Evolutionary conservation across 331 rosid species (phyloP).

Genomic region (Acacia concinna): DNA sequence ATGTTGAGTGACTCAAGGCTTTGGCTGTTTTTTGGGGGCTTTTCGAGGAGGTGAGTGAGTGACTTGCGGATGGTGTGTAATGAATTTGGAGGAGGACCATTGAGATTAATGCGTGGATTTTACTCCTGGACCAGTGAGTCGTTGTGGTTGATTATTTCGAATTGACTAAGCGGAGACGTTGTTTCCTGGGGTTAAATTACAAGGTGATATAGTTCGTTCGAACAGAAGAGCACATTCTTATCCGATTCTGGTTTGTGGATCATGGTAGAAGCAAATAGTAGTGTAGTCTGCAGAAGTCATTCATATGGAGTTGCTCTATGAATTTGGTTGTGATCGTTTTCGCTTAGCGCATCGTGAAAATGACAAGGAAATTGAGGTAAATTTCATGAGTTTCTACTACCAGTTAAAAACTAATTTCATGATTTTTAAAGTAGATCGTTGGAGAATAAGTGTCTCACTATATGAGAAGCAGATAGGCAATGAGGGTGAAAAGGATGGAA

Average conservation of each 20-base stretch:
- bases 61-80: slow-evolving; percentile 17
- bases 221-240: slow-evolving; percentile 1
- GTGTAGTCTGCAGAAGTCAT: slow-evolving; percentile 29
- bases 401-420: not conserved
- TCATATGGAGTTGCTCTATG: not conserved
- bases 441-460: not conserved
- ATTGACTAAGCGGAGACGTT: slow-evolving; percentile 26
- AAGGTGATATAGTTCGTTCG: not conserved
- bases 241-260: not conserved
- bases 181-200: not conserved
- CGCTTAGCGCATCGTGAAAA: slow-evolving; percentile 34
- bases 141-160: slow-evolving; percentile 11
- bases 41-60: slow-evolving; percentile 12
- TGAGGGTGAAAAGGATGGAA: slow-evolving; percentile 32
- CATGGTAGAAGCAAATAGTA: slow-evolving; percentile 21
- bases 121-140: slow-evolving; percentile 7
- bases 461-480: slow-evolving; percentile 3
- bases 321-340: slow-evolving; percentile 18
- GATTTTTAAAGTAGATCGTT: not conserved
- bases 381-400: slow-evolving; percentile 16
- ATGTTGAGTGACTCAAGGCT: not conserved
- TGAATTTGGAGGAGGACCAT: slow-evolving; percentile 12
- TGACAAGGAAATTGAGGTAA: slow-evolving; percentile 40
- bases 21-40: not conserved
- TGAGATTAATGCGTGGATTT: slow-evolving; percentile 24